Base-by-base conservation (phyloP, 345 rosid species). In the Eucalyptus curtisii region DNA sequence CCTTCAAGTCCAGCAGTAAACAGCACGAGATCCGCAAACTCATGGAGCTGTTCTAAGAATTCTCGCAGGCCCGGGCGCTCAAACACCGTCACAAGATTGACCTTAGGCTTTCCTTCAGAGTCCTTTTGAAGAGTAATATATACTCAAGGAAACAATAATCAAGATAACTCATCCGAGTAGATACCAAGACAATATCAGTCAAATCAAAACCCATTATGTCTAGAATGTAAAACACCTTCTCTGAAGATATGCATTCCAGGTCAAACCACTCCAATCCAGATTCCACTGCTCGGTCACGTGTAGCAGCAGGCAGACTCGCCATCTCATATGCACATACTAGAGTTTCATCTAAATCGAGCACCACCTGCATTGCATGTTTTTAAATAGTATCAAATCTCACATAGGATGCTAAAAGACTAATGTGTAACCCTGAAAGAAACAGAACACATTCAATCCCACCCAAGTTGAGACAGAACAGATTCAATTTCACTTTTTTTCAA, bases 1-100 rank as follows among this genome's bases (percentile, higher is more conserved):
- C 99, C 99, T 98, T 98, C 99, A 76, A 95, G 96, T 85, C 98
- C 99, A 90, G 99, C 99, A 11, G 99, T 98, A 89, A 98, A 98
- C 48, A 98, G 92, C 87, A 96, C 92, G 89, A 97, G 99, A 88
- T 98, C 97, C 2, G 98, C 96, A 91, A 96, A 98, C 88, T 94
- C 92, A 89, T 95, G 94, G 37, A 97, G 93, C 90, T 94, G 89
- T 88, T 94, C 93, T 19, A 98, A 92, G 90, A 98, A 98, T 80
- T 96, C 97, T n/a, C 90, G 93, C 91, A 98, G 90, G 47, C 99
- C 99, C 10, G 98, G 99, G 90, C 99, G 97, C 92, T 98, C 99
- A 91, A 96, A 96, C 89, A 97, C 99, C 3, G 98, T 96, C 31
- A 97, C 97, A 66, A 97, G 92, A 90, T 93, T 96, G 92, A 97